Evolutionary conservation across 192 early-diverging fungal genomes (phyloP).

Genomic region (Piromyces finnis): DNA sequence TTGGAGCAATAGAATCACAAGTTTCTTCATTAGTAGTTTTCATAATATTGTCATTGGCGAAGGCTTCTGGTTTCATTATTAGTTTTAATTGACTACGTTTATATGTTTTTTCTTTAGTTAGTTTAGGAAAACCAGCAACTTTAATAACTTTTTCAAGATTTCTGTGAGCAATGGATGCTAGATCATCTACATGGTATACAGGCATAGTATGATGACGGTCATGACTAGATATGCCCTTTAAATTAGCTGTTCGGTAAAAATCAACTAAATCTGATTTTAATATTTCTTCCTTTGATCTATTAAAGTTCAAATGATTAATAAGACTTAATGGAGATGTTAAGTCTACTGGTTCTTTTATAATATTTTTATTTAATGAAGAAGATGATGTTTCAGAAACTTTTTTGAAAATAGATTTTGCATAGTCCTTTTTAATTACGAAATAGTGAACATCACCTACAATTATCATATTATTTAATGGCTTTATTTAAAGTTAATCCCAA

Average conservation of each 20-base stretch:
- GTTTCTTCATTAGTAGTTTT: not conserved
- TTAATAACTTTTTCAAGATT: not conserved
- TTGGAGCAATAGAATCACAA: not conserved
- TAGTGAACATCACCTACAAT: conserved; percentile 45
- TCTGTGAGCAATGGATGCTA: not conserved
- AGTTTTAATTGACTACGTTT: not conserved
- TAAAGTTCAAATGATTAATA: not conserved
- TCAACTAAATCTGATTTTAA: not conserved
- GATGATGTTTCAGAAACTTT: not conserved
- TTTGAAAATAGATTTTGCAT: not conserved
- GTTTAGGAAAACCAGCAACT: not conserved
- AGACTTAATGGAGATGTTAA: not conserved
- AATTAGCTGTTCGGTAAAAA: not conserved
- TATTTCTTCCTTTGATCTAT: not conserved
- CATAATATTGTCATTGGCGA: not conserved
- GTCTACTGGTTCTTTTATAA: not conserved
- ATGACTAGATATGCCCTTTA: not conserved
- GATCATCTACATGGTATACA: not conserved
- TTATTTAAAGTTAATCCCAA: too few species aligned
- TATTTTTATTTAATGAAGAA: not conserved
- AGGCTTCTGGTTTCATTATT: not conserved
- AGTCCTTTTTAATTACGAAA: conserved; percentile 4
- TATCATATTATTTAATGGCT: conserved; percentile 59
- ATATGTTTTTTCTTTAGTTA: not conserved
- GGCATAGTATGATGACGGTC: not conserved